A percentile compares a stretch with the other conserved stretches of the same genome.
Conservation (phyloP, 139 green algal genomes). For the Tetradesmus lagerheimii region DNA sequence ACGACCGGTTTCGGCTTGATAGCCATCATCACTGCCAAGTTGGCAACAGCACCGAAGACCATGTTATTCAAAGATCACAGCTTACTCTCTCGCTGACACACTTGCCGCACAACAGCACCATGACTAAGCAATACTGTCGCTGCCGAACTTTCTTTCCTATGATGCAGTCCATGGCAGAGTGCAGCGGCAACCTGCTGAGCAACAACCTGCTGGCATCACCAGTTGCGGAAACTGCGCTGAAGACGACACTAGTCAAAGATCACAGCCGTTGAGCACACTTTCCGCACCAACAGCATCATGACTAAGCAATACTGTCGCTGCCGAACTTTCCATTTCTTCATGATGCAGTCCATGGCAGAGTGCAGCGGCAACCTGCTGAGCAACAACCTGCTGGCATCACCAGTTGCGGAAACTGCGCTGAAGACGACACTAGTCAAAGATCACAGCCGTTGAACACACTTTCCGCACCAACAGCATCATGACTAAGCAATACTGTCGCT, state of each 20-base stretch:
- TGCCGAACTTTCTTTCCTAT: background rate
- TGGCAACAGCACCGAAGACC: background rate
- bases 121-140: too few species aligned
- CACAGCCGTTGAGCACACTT: too few species aligned
- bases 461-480: too few species aligned
- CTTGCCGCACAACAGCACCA: too few species aligned
- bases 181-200: conserved; percentile 6
- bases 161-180: conserved; percentile 20
- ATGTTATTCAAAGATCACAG: conserved; percentile 33
- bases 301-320: too few species aligned
- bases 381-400: background rate
- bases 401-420: background rate
- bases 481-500: too few species aligned
- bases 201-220: conserved; percentile 26
- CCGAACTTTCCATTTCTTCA: background rate
- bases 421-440: conserved; percentile 28
- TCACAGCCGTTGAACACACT: too few species aligned
- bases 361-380: conserved; percentile 18
- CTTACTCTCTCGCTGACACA: too few species aligned
- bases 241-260: conserved; percentile 26
- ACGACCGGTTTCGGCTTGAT: too few species aligned
- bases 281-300: too few species aligned
- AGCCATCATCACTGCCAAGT: too few species aligned
- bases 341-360: background rate
- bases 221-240: background rate